Evolutionary conservation across 2,329 filamentous ascomycete genomes (phyloP).

Genomic region (Scytalidium sp.): DNA sequence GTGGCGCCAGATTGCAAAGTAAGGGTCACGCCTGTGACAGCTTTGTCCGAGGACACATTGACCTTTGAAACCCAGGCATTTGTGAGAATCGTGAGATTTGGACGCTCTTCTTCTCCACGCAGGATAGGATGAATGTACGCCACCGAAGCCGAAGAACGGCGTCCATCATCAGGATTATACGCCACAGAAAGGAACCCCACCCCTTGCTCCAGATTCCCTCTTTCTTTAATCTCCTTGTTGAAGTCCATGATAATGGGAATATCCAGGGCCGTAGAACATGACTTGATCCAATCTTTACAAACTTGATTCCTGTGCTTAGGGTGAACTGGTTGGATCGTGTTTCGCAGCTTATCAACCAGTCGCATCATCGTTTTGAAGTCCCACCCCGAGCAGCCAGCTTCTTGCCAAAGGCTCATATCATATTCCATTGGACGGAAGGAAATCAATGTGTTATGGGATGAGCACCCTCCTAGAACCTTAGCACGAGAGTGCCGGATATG

Average conservation of each 20-base stretch:
- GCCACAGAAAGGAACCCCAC: conserved; percentile 90
- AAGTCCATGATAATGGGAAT: conserved; percentile 84
- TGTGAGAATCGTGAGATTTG: conserved; percentile 83
- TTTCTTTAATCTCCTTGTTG: conserved; percentile 76
- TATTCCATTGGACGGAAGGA: conserved; percentile 90
- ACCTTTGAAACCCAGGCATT: conserved; percentile 85
- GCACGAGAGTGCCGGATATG: conserved; percentile 89
- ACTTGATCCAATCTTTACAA: conserved; percentile 84
- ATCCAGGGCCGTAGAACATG: conserved; percentile 73
- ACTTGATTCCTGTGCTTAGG: conserved; percentile 83
- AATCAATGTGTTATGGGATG: conserved; percentile 90
- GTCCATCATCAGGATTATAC: conserved; percentile 86
- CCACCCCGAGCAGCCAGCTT: conserved; percentile 80
- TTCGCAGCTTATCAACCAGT: conserved; percentile 78
- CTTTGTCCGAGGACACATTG: conserved; percentile 64
- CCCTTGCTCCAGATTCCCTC: conserved; percentile 68
- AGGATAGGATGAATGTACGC: conserved; percentile 93
- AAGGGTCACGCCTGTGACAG: conserved; percentile 71
- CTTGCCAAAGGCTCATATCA: conserved; percentile 82
- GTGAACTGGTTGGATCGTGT: conserved; percentile 88
- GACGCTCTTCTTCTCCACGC: conserved; percentile 74
- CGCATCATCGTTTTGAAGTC: conserved; percentile 81
- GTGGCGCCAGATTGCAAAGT: conserved; percentile 52
- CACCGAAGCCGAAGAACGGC: conserved; percentile 80
- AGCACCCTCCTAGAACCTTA: conserved; percentile 90